phyloP scores from a whole-genome alignment of 495 filamentous ascomycete species.

The Cryomyces minteri region DNA sequence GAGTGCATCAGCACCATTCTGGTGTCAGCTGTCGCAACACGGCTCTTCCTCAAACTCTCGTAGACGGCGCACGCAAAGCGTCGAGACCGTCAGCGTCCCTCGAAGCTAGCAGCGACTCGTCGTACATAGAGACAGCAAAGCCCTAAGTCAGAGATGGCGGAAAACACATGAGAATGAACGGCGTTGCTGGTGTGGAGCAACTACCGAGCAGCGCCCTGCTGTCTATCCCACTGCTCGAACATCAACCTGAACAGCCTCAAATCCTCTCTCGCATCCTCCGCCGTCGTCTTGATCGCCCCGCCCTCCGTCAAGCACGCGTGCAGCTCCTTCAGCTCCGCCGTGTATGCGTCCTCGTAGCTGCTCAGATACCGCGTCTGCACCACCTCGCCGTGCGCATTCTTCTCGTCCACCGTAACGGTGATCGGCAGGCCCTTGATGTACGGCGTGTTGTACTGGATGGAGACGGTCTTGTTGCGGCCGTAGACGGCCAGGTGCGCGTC shows the following conservation, averaged over 20 bases:
- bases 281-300: constrained; percentile 28
- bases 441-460: constrained; percentile 32
- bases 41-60: no score
- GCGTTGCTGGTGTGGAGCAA: no score
- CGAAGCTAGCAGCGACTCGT: no score
- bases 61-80: no score
- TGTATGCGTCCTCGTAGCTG: constrained; percentile 34
- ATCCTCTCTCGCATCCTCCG: constrained; percentile 31
- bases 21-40: no score
- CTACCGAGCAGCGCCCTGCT: no score
- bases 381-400: constrained; percentile 18
- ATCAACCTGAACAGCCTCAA: constrained; percentile 24
- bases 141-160: no score
- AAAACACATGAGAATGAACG: no score
- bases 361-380: constrained; percentile 16
- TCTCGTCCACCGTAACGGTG: constrained; percentile 29
- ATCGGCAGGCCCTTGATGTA: constrained; percentile 29
- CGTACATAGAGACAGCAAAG: no score
- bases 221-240: background rate
- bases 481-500: constrained; percentile 39
- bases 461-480: constrained; percentile 27
- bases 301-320: constrained; percentile 26
- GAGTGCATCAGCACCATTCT: no score
- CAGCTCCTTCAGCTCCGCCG: constrained; percentile 28
- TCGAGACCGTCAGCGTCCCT: no score